phyloP scores from a whole-genome alignment of 192 early-diverging fungal species.

The Ambispora gerdemannii region DNA sequence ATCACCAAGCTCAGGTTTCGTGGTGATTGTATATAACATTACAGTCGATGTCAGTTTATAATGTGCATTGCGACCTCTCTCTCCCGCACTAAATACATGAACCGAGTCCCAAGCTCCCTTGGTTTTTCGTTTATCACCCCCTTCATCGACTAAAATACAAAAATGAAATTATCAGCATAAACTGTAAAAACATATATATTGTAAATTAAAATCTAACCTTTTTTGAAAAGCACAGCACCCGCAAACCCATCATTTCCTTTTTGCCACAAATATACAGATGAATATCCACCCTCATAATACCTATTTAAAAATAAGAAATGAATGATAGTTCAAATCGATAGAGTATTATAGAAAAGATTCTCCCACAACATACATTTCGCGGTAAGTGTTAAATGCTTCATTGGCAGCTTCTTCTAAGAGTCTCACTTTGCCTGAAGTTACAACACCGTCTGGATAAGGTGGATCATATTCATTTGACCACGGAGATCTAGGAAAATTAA shows the following conservation, averaged over 20 bases:
- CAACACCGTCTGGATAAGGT: slow-evolving; percentile 68
- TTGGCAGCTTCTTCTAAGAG: slow-evolving; percentile 90
- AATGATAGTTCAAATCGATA: not conserved
- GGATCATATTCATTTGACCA: slow-evolving; percentile 97
- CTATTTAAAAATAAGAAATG: slow-evolving; percentile 29
- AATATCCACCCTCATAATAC: slow-evolving; percentile 93
- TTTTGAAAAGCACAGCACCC: slow-evolving; percentile 92
- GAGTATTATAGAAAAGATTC: not conserved
- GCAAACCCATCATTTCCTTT: slow-evolving; percentile 82
- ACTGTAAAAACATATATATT: no score
- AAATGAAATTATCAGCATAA: not conserved
- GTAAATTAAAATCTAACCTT: no score
- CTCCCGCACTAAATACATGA: slow-evolving; percentile 90
- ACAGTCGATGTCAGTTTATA: slow-evolving; percentile 97
- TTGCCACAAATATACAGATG: slow-evolving; percentile 97
- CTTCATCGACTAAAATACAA: slow-evolving; percentile 35
- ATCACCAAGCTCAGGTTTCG: slow-evolving; percentile 58
- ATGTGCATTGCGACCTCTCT: slow-evolving; percentile 79
- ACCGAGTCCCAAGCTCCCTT: slow-evolving; percentile 98
- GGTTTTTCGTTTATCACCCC: slow-evolving; percentile 62
- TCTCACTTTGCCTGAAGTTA: slow-evolving; percentile 77
- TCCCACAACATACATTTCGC: slow-evolving; percentile 75
- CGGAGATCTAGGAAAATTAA: slow-evolving; percentile 66
- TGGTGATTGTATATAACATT: slow-evolving; percentile 87
- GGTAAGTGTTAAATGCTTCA: slow-evolving; percentile 94